Percentiles rank a stretch among this genome's conserved stretches.
Conservation (phyloP, 352 stramenopile genomes). For the Paralagenidium karlingii region DNA sequence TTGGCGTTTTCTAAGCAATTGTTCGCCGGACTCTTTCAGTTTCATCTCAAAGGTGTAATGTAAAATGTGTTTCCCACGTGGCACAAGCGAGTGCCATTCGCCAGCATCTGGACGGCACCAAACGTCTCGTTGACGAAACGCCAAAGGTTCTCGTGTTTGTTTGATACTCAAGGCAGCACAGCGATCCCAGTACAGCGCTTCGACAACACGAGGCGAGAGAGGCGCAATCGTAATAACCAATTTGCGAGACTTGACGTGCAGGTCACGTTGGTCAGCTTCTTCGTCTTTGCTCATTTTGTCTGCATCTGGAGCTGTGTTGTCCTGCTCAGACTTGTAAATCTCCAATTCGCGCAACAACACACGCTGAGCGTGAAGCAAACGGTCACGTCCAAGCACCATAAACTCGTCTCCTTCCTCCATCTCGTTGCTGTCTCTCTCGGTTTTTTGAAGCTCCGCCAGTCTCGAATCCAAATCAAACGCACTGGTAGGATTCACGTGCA, state of each 20-base stretch:
- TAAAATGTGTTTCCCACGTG: slow-evolving; percentile 40
- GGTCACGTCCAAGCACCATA: slow-evolving; percentile 26
- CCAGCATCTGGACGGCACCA: slow-evolving; percentile 65
- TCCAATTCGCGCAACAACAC: slow-evolving; percentile 51
- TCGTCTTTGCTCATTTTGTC: neutral
- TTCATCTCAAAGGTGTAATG: slow-evolving; percentile 62
- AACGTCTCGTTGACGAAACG: slow-evolving; percentile 30
- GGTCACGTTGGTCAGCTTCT: slow-evolving; percentile 2
- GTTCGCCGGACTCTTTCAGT: slow-evolving; percentile 31
- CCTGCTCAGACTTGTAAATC: slow-evolving; percentile 34
- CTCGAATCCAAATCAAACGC: slow-evolving; percentile 7
- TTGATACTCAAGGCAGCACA: slow-evolving; percentile 51
- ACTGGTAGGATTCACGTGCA: too few relatives aligned
- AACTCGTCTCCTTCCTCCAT: slow-evolving; percentile 7
- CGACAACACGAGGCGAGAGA: slow-evolving; percentile 27
- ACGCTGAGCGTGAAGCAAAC: slow-evolving; percentile 32
- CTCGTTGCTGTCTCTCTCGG: slow-evolving; percentile 9
- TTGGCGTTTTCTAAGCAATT: slow-evolving; percentile 32
- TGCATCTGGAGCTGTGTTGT: neutral
- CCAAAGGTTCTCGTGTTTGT: slow-evolving; percentile 26
- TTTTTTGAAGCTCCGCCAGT: slow-evolving; percentile 1
- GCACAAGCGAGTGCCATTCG: slow-evolving; percentile 49
- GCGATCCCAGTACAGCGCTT: slow-evolving; percentile 75
- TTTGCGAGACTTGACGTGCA: neutral
- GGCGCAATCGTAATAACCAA: neutral